phyloP scores from a whole-genome alignment of 2,329 filamentous ascomycete genomes.

The Trichoderma atroviride region DNA sequence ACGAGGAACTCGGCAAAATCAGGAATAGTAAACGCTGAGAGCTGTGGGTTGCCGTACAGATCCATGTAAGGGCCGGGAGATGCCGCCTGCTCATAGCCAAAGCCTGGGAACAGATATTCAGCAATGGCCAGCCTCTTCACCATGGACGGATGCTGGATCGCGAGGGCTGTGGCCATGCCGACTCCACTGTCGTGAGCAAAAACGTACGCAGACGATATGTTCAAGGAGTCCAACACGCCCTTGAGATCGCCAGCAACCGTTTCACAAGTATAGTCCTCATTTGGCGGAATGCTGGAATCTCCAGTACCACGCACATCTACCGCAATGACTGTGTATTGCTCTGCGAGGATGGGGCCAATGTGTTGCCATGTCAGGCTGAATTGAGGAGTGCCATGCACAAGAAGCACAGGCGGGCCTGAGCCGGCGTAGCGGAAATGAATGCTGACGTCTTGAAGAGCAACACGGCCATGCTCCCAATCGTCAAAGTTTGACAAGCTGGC shows the following conservation, averaged over 20 bases:
- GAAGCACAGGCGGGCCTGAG: constrained; percentile 43
- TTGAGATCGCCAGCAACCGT: constrained; percentile 39
- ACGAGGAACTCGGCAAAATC: constrained; percentile 52
- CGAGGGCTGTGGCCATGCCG: constrained; percentile 46
- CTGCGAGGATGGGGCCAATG: constrained; percentile 45
- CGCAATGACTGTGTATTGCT: constrained; percentile 49
- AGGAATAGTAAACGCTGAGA: constrained; percentile 50
- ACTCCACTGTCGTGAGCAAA: constrained; percentile 51
- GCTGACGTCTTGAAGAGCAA: constrained; percentile 43
- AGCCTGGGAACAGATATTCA: constrained; percentile 48
- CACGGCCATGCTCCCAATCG: constrained; percentile 42
- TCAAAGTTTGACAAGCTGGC: constrained; percentile 35
- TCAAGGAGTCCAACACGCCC: background rate
- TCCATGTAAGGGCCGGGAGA: constrained; percentile 41
- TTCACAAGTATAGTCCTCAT: background rate
- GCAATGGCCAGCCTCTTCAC: constrained; percentile 42
- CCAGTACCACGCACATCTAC: constrained; percentile 47
- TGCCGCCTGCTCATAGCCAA: constrained; percentile 42
- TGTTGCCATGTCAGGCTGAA: constrained; percentile 43
- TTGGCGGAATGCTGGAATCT: background rate
- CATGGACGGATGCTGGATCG: constrained; percentile 40
- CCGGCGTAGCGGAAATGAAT: constrained; percentile 49
- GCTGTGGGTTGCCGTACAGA: constrained; percentile 46
- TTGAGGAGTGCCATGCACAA: constrained; percentile 48
- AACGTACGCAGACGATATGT: constrained; percentile 44